phyloP scores from a whole-genome alignment of 1,284 basidiomycete genomes.

The Trametes sp. region DNA sequence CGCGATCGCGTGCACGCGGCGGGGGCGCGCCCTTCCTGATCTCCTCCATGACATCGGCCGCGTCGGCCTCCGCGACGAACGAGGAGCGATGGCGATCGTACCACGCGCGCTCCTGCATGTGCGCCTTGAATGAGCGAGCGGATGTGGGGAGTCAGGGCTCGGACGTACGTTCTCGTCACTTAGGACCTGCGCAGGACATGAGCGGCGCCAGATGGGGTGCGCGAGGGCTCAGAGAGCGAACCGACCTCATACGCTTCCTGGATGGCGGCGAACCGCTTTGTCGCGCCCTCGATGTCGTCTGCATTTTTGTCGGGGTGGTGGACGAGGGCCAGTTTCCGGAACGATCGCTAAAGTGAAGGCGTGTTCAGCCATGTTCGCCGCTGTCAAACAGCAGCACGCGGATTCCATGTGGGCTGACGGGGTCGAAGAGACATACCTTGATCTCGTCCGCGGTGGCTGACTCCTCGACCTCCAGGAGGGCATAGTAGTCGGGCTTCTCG shows the following conservation, averaged over 20 bases:
- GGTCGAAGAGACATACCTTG: conserved; percentile 57
- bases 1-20: conserved; percentile 77
- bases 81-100: conserved; percentile 96
- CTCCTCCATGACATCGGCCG: conserved; percentile 84
- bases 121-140: conserved; percentile 16
- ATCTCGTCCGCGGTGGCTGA: conserved; percentile 88
- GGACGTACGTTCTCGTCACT: conserved; percentile 88
- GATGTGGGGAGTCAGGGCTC: conserved; percentile 30
- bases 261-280: conserved; percentile 85
- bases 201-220: conserved; percentile 4
- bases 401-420: too few species aligned
- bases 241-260: conserved; percentile 95
- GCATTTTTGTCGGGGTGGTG: conserved; percentile 94
- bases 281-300: conserved; percentile 85
- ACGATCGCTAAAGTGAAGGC: conserved; percentile 66
- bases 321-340: conserved; percentile 82
- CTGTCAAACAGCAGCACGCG: too few species aligned
- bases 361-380: neutral
- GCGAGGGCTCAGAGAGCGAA: neutral
- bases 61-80: conserved; percentile 85
- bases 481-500: conserved; percentile 73
- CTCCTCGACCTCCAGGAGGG: conserved; percentile 81
- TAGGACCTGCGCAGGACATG: conserved; percentile 63
- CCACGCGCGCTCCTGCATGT: conserved; percentile 91
- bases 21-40: conserved; percentile 77